phyloP scores from a whole-genome alignment of 1,139 yeast genomes.

The Diutina mesorugosa region DNA sequence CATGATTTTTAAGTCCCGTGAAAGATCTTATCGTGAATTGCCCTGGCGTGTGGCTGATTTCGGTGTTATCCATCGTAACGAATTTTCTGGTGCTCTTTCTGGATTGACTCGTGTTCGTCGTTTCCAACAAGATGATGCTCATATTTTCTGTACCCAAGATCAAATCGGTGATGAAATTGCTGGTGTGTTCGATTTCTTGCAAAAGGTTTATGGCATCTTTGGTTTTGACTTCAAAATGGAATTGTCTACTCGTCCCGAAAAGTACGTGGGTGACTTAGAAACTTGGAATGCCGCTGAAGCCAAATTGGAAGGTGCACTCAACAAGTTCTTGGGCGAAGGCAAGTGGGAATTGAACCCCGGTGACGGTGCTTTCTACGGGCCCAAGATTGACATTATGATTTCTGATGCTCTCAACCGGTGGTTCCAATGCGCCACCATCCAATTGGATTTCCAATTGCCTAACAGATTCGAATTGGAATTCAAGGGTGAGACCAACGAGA shows the following conservation, averaged over 20 bases:
- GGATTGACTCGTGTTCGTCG: slow-evolving; percentile 95
- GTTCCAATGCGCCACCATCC: slow-evolving; percentile 98
- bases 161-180: slow-evolving; percentile 79
- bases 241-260: slow-evolving; percentile 70
- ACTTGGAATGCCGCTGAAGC: slow-evolving; percentile 86
- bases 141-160: slow-evolving; percentile 83
- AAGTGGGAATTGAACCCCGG: slow-evolving; percentile 85
- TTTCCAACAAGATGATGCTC: slow-evolving; percentile 98
- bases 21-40: slow-evolving; percentile 84
- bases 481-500: slow-evolving; percentile 56
- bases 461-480: slow-evolving; percentile 79
- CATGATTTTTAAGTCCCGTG: slow-evolving; percentile 72
- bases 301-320: slow-evolving; percentile 61
- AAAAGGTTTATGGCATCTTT: slow-evolving; percentile 68
- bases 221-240: slow-evolving; percentile 55
- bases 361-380: slow-evolving; percentile 98
- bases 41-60: slow-evolving; percentile 97
- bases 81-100: slow-evolving; percentile 71
- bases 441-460: slow-evolving; percentile 95
- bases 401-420: slow-evolving; percentile 86
- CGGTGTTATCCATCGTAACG: slow-evolving; percentile 92
- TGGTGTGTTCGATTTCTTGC: slow-evolving; percentile 67
- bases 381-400: slow-evolving; percentile 90
- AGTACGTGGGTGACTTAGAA: slow-evolving; percentile 61
- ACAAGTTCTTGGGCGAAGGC: slow-evolving; percentile 54